Evolutionary conservation across 257 asterid genomes (phyloP).

Genomic region (Nicotiana attenuata): DNA sequence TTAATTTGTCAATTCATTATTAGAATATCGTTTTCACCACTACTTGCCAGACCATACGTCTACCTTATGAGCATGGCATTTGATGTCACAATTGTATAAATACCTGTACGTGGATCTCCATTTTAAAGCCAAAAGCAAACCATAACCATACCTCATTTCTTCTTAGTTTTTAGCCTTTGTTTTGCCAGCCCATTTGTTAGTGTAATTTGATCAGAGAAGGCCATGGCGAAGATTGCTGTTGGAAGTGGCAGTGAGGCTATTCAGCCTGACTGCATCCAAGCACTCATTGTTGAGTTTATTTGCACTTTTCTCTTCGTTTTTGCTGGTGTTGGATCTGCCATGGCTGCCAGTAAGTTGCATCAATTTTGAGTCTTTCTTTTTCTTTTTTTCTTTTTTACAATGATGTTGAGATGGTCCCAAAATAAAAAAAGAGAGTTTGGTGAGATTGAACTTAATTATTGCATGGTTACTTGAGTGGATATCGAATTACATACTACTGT

Average conservation of each 20-base stretch:
- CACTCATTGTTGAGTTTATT: slow-evolving; percentile 80
- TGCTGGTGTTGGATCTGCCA: slow-evolving; percentile 90
- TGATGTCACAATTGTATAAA: neutral
- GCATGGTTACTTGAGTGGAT: too few species aligned
- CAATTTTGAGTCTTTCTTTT: neutral
- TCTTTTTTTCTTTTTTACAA: too few species aligned
- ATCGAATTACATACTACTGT: too few species aligned
- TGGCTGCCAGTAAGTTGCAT: slow-evolving; percentile 55
- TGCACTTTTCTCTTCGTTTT: slow-evolving; percentile 78
- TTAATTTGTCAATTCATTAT: neutral
- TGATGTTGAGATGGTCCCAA: too few species aligned
- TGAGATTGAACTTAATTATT: too few species aligned
- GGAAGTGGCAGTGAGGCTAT: slow-evolving; percentile 61
- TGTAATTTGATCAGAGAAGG: neutral
- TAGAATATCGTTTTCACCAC: neutral
- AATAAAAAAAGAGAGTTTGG: too few species aligned
- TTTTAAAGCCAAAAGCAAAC: neutral
- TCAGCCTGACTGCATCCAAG: slow-evolving; percentile 65
- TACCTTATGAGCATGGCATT: neutral
- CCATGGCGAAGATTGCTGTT: slow-evolving; percentile 63
- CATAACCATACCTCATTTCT: neutral
- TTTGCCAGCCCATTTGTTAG: neutral
- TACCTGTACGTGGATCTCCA: neutral
- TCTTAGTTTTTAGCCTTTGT: neutral
- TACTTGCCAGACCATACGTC: neutral